Base-by-base conservation (phyloP, 2,329 filamentous ascomycete genomes). In the Verticillium nonalfalfae region DNA sequence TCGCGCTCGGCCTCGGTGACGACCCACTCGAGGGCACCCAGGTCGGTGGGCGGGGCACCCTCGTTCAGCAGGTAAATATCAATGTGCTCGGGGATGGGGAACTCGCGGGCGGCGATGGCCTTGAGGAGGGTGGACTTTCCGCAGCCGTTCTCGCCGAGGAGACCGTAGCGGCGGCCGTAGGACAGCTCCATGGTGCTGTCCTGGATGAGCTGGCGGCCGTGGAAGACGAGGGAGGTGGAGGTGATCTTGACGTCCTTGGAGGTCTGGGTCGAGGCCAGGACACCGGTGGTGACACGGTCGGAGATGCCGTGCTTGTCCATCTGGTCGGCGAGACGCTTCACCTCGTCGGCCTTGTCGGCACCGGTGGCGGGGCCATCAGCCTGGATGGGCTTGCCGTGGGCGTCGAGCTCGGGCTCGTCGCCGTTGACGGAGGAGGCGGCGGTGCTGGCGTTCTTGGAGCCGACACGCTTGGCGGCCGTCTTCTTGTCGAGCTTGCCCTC, bases 61-160 rank as follows among this genome's bases (percentile, higher is more conserved):
- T 98, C 91, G 79, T 99, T 99, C 68, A 99, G 84, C 56, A 99
- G 88, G 81, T 99, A 99, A 78, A 99, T 96, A 78, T 99, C 96
- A 76, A 99, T 85, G 77, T 97, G 93, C 34, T 97, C 90, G 64
- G 95, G 96, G 73, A 99, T 91, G 66, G 95, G 96, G 76, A 88
- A 99, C 78, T 99, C 96, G 79, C 95, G 90, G 73, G 88, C 89
- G 70, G 90, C 89, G 74, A 99, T 97, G 68, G 95, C 87, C 82
- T 97, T 98, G 74, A 99, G 86, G 38, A 99, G 79, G n/a, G 95
- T 99, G 67, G 91, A 96, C 85, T 99, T 99, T 76, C 95, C 95
- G 78, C 95, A 99, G 68, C 95, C 95, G 89, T 99, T 99, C 85
- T 99, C 95, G 73, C 95, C 95, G 66, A 99, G 82, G 62, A 99